Conservation (phyloP, 2,329 filamentous ascomycete genomes). For the Sporothrix humicola region DNA sequence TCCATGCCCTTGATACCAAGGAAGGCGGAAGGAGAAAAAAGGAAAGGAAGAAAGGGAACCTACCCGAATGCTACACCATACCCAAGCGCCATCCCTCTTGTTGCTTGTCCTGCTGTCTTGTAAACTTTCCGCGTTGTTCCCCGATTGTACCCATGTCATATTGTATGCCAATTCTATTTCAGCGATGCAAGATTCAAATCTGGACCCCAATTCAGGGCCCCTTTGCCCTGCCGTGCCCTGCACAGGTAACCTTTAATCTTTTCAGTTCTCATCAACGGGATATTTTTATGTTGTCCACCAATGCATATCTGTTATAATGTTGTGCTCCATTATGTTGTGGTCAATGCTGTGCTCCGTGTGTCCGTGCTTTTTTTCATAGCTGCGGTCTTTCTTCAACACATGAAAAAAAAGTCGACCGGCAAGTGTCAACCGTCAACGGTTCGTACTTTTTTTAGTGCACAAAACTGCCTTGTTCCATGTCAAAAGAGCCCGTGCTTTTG, state of each 20-base stretch:
- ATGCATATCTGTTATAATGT: neutral
- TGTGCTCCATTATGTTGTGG: neutral
- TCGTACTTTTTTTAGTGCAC: conserved; percentile 3
- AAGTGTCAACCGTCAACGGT: neutral
- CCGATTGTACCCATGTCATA: neutral
- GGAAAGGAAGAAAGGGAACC: no score
- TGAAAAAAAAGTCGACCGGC: no score
- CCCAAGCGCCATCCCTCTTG: neutral
- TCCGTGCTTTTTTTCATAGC: conserved; percentile 1
- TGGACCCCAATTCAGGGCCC: neutral
- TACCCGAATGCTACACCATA: conserved; percentile 24
- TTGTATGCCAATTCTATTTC: neutral
- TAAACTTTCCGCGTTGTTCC: no score
- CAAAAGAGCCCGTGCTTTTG: neutral
- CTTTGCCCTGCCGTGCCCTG: no score
- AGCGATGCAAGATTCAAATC: neutral
- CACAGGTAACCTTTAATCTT: neutral
- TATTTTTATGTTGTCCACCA: neutral
- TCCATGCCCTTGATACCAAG: neutral
- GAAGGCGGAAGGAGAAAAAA: neutral
- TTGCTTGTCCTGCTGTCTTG: neutral
- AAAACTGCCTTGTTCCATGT: conserved; percentile 4
- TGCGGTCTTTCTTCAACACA: conserved; percentile 8
- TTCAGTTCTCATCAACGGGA: neutral
- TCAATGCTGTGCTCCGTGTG: neutral